Evolutionary conservation across 1,284 basidiomycete species (phyloP).

Genomic region (Schizophyllum commune): DNA sequence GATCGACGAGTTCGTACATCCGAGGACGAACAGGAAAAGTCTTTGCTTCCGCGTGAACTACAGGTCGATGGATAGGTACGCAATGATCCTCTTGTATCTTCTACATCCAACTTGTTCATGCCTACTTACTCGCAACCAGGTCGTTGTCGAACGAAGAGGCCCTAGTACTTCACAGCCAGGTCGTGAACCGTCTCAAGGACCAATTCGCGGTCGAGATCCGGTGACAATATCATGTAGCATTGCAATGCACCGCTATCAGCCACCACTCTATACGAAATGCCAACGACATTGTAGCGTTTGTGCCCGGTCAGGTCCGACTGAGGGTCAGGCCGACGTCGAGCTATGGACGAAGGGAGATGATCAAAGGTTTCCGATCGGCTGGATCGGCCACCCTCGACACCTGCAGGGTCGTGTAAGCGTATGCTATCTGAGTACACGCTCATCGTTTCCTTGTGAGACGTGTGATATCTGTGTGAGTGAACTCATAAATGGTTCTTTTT

Average conservation of each 20-base stretch:
- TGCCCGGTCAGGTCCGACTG: no score
- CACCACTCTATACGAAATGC: neutral
- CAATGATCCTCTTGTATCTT: neutral
- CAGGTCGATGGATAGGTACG: conserved; percentile 90
- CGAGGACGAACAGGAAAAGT: conserved; percentile 77
- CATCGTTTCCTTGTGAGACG: no score
- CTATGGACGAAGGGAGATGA: no score
- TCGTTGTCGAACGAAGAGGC: conserved; percentile 89
- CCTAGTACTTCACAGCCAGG: conserved; percentile 65
- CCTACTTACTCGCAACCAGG: conserved; percentile 29
- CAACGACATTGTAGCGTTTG: no score
- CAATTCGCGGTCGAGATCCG: conserved; percentile 78
- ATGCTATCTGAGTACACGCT: no score
- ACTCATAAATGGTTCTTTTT: no score
- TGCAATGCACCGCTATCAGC: no score
- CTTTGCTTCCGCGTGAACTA: conserved; percentile 92
- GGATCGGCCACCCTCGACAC: no score
- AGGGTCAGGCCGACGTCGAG: no score
- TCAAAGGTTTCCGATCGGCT: no score
- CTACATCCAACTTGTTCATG: neutral
- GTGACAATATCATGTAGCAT: conserved; percentile 17
- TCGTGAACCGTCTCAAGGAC: conserved; percentile 44
- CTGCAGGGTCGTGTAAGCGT: no score
- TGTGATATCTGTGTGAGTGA: no score
- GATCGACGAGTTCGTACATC: conserved; percentile 76